Conservation (phyloP, 2,329 filamentous ascomycete species). For the Chrysoporthe puriensis region DNA sequence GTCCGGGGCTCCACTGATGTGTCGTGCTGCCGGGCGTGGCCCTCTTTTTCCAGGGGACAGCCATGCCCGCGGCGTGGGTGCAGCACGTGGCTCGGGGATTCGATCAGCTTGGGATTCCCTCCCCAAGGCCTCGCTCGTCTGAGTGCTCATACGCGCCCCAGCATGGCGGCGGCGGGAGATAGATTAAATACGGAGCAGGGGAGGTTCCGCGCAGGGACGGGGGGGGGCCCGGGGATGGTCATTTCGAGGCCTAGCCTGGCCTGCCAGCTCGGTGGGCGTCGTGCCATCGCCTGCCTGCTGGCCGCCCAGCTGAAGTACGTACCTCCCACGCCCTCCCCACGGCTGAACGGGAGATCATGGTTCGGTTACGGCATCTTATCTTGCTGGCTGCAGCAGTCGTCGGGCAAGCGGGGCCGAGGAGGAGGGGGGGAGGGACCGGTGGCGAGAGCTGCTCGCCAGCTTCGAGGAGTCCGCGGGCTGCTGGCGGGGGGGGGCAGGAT, state of each 20-base stretch:
- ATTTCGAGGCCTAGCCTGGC: too few species aligned
- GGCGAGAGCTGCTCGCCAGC: not conserved
- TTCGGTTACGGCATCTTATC: conserved; percentile 11
- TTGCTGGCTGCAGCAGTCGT: not conserved
- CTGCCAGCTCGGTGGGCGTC: not conserved
- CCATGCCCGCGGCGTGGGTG: conserved; percentile 16
- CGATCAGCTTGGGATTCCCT: not conserved
- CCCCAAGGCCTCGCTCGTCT: too few species aligned
- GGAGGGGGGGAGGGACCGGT: not conserved
- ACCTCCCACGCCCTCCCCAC: not conserved
- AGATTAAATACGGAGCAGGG: not conserved
- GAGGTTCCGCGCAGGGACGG: not conserved
- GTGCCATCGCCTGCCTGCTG: not conserved
- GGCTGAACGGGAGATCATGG: not conserved
- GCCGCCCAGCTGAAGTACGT: not conserved
- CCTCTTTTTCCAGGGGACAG: not conserved
- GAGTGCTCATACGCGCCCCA: not conserved
- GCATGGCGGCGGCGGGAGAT: not conserved
- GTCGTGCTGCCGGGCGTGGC: not conserved
- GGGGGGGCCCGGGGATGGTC: not conserved
- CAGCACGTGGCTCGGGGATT: conserved; percentile 5
- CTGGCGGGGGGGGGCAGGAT: not conserved
- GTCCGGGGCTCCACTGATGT: conserved; percentile 8
- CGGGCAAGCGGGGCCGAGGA: not conserved
- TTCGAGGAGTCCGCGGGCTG: conserved; percentile 1